These are phyloP conservation scores for Pontederia paniculata DNA, from an alignment of 176 grass and related monocot species.

Conservation along the genomic window DNA sequence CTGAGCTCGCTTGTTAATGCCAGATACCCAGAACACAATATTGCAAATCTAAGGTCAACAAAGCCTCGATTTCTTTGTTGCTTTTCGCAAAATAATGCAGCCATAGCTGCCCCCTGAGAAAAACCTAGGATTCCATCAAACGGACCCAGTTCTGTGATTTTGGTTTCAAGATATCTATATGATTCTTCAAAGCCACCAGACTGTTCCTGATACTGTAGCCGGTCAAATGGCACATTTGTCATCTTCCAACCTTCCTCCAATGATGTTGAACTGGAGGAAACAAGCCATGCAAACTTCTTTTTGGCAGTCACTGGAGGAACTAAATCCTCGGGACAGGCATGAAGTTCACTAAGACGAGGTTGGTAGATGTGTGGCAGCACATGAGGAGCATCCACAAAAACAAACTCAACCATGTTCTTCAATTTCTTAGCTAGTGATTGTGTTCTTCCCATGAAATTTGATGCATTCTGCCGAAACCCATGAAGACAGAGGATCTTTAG, in stretches of 20 bases:
- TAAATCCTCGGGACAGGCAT: background rate
- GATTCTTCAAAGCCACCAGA: conserved; percentile 62
- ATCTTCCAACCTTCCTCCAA: conserved; percentile 41
- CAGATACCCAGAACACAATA: conserved; percentile 71
- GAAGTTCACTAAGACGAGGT: conserved; percentile 13
- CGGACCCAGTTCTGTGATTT: conserved; percentile 32
- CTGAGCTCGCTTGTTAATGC: conserved; percentile 14
- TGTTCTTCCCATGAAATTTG: conserved; percentile 88
- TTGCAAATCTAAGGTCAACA: conserved; percentile 45
- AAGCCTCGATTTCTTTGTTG: conserved; percentile 32
- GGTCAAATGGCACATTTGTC: conserved; percentile 45
- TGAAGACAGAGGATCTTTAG: conserved; percentile 86
- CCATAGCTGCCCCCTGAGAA: conserved; percentile 81
- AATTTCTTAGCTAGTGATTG: conserved; percentile 81
- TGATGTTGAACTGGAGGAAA: conserved; percentile 19
- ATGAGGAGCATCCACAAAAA: conserved; percentile 76
- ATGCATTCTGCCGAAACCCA: conserved; percentile 86
- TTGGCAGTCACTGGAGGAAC: conserved; percentile 24
- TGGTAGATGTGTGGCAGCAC: conserved; percentile 66
- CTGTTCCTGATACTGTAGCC: conserved; percentile 74
- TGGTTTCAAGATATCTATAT: conserved; percentile 36
- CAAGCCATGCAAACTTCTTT: conserved; percentile 68
- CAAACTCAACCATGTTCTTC: conserved; percentile 59
- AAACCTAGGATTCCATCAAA: conserved; percentile 79
- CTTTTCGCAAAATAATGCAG: conserved; percentile 51